A percentile compares a stretch with the other conserved stretches of the same genome.
Evolutionary conservation across 2,329 filamentous ascomycete species (phyloP).

Genomic region (Ophiosphaerella korrae): DNA sequence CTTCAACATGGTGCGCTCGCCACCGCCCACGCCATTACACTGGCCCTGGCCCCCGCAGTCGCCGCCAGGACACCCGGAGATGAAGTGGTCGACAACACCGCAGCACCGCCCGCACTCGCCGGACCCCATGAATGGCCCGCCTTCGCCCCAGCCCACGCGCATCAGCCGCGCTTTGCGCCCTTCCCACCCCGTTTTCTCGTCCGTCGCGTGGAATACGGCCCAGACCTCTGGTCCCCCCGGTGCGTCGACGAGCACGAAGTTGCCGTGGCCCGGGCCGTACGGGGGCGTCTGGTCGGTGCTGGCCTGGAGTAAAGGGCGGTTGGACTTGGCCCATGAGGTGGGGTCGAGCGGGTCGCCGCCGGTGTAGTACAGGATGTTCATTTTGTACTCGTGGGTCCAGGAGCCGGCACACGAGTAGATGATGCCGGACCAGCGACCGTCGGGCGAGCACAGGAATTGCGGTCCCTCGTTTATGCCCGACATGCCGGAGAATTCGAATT

Average conservation of each 20-base stretch:
- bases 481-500: slow-evolving; percentile 49
- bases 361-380: slow-evolving; percentile 50
- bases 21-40: slow-evolving; percentile 23
- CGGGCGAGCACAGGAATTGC: slow-evolving; percentile 44
- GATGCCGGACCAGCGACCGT: slow-evolving; percentile 50
- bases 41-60: slow-evolving; percentile 32
- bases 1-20: slow-evolving; percentile 17
- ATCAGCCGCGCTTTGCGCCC: slow-evolving; percentile 53
- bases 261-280: slow-evolving; percentile 54
- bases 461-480: slow-evolving; percentile 55
- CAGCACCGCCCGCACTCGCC: slow-evolving; percentile 46
- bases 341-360: slow-evolving; percentile 50
- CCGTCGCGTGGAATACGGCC: slow-evolving; percentile 54
- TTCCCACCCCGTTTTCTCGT: slow-evolving; percentile 53
- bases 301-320: slow-evolving; percentile 47
- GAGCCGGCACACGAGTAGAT: slow-evolving; percentile 54
- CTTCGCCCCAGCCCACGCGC: slow-evolving; percentile 45
- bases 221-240: slow-evolving; percentile 47
- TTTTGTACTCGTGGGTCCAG: slow-evolving; percentile 57
- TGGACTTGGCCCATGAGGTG: slow-evolving; percentile 47
- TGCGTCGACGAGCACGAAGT: slow-evolving; percentile 48
- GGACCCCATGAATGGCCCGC: slow-evolving; percentile 51
- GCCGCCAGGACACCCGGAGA: slow-evolving; percentile 35
- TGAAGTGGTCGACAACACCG: slow-evolving; percentile 37
- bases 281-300: slow-evolving; percentile 43